Conservation (phyloP, 768 basidiomycete genomes). For the Strobilomyces dryophilus region DNA sequence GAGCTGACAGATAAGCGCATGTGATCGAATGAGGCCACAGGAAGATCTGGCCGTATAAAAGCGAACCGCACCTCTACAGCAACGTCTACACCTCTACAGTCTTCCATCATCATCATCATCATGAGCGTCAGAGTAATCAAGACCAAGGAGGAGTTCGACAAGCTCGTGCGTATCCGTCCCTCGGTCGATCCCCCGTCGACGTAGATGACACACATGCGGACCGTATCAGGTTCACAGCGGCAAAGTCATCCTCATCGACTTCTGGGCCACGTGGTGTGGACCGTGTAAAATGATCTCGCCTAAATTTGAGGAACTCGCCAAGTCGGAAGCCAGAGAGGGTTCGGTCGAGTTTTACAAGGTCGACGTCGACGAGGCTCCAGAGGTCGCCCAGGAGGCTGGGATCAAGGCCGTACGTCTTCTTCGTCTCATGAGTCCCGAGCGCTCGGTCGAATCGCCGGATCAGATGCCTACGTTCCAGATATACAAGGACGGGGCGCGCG, state of each 20-base stretch:
- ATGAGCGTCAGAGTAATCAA: neutral
- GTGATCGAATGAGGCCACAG: neutral
- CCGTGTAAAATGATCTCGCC: conserved; percentile 18
- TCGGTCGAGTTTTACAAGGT: conserved; percentile 65
- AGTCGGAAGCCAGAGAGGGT: conserved; percentile 4
- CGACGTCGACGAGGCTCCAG: conserved; percentile 54
- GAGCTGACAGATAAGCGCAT: conserved; percentile 4
- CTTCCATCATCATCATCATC: neutral
- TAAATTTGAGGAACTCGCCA: neutral
- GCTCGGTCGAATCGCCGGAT: neutral
- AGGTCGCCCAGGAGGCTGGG: conserved; percentile 47
- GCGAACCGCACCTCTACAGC: neutral
- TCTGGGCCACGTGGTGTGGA: conserved; percentile 18
- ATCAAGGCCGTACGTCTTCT: conserved; percentile 49
- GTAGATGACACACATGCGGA: neutral
- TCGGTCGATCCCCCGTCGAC: neutral
- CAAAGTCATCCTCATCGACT: conserved; percentile 18
- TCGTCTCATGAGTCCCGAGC: neutral
- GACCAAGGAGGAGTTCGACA: neutral
- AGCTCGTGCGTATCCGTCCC: neutral
- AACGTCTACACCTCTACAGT: neutral
- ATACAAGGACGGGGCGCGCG: neutral
- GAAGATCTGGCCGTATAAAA: neutral
- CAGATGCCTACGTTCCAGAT: conserved; percentile 23
- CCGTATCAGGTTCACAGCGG: neutral